Evolutionary conservation across 768 basidiomycete species (phyloP).

Genomic region (Leccinellum rugosiceps): DNA sequence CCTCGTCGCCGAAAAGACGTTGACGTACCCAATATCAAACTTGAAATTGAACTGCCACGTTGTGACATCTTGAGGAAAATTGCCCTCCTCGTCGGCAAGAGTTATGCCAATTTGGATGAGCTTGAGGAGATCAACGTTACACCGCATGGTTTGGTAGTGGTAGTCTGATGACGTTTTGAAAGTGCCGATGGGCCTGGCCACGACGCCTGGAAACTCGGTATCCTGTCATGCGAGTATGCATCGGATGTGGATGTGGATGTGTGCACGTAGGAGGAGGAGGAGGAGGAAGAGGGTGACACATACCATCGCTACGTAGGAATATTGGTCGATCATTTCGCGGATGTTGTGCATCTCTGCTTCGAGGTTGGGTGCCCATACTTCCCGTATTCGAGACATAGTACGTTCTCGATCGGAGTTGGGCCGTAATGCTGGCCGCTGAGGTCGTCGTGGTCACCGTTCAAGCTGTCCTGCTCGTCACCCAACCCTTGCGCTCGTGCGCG

Average conservation of each 20-base stretch:
- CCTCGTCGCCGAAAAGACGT: background rate
- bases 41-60: constrained; percentile 99
- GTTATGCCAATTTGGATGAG: constrained; percentile 98
- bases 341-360: constrained; percentile 90
- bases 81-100: constrained; percentile 89
- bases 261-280: background rate
- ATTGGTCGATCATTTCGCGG: constrained; percentile 81
- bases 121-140: constrained; percentile 97
- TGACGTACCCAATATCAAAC: constrained; percentile 79
- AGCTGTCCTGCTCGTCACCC: constrained; percentile 12
- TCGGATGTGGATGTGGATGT: constrained; percentile 3
- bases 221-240: constrained; percentile 53
- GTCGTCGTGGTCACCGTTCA: constrained; percentile 22
- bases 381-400: constrained; percentile 80
- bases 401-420: constrained; percentile 2
- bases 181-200: constrained; percentile 92
- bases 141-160: constrained; percentile 99
- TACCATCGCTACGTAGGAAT: constrained; percentile 95
- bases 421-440: background rate
- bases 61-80: constrained; percentile 82
- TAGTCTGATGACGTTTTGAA: constrained; percentile 98
- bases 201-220: constrained; percentile 98
- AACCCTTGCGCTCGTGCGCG: constrained; percentile 11
- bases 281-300: no score
- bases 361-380: constrained; percentile 94